Base-by-base conservation (phyloP, 2,329 filamentous ascomycete species). In the Capronia epimyces region DNA sequence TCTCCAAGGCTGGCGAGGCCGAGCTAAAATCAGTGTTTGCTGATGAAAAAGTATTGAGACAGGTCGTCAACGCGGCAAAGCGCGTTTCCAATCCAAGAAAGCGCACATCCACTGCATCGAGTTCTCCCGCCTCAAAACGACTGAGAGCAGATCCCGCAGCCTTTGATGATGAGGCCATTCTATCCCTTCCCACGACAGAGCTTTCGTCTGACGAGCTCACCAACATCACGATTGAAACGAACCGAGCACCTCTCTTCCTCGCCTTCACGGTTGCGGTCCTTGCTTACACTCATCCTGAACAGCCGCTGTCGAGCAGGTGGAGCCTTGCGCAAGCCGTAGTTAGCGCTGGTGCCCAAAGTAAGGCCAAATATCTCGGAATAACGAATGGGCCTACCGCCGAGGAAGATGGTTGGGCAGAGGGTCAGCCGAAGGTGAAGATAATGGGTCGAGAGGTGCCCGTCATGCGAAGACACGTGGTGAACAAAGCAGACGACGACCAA, bases 261-360 rank as follows among this genome's bases (percentile, higher is more conserved):
- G 88, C 88, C 0, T 94, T 94, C 67, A 82, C 85, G 1, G 79
- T 89, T 12, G 79, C 82, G 53, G 65, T 91, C 43, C 66, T 94
- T 41, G 83, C 86, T 40, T 83, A 85, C 64, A 94, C 87, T 0
- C 91, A 90, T 84, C 86, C 89, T 0, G 83, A 87, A 59, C 89
- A 95, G 65, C 89, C 89, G 2, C 75, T 84, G 2, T 93, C 87
- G n/a, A 91, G 87, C 64, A 77, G 87, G 41, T 71, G 95, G 16
- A 94, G 88, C 64, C 72, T 95, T 16, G 87, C 84, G 0, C 89
- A 95, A 67, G 88, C 87, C 0, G 83, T 93, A 1, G 86, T 94
- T 13, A 90, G 87, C 64, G 82, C 82, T 22, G 93, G 91, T 64
- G 89, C 86, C 53, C 79, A 83, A 57, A 81, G 80, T 29, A 90